These are phyloP conservation scores for Tilletia walkeri DNA, from an alignment of 1,284 basidiomycete species.

Conservation along the genomic window DNA sequence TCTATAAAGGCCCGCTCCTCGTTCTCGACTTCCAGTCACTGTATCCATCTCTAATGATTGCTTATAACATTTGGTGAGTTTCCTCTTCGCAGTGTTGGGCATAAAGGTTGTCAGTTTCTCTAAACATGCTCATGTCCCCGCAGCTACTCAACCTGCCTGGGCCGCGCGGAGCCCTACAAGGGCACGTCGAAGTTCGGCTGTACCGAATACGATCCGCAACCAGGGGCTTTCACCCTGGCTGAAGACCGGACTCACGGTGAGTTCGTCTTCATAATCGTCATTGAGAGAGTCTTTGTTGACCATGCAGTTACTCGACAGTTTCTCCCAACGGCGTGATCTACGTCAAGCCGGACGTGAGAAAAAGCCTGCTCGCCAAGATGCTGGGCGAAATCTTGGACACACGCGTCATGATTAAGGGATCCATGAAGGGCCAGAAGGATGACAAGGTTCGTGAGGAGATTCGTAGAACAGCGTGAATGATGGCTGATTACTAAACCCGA, in stretches of 20 bases:
- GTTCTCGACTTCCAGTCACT: conserved; percentile 94
- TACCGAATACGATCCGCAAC: conserved; percentile 69
- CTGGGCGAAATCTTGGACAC: conserved; percentile 87
- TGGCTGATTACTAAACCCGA: not conserved
- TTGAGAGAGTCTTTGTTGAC: not conserved
- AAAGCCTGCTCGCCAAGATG: conserved; percentile 86
- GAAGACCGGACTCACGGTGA: conserved; percentile 65
- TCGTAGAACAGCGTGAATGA: not conserved
- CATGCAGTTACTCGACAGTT: conserved; percentile 23
- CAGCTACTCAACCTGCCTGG: conserved; percentile 75
- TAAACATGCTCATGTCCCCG: not conserved
- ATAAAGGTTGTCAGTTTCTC: not conserved
- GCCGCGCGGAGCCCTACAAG: conserved; percentile 77
- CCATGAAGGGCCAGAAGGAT: conserved; percentile 76
- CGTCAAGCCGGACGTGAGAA: conserved; percentile 79
- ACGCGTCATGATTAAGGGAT: conserved; percentile 94
- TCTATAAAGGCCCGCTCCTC: conserved; percentile 85
- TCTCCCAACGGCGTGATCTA: conserved; percentile 88
- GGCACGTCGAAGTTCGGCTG: conserved; percentile 81
- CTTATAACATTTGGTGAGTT: conserved; percentile 69
- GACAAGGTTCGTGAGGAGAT: conserved; percentile 65
- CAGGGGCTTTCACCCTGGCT: conserved; percentile 65
- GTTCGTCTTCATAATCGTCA: conserved; percentile 55
- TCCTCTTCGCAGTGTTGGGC: not conserved
- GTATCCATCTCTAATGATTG: conserved; percentile 97